Conservation (phyloP, 148 eudicot genomes). For the Limonium bicolor region DNA sequence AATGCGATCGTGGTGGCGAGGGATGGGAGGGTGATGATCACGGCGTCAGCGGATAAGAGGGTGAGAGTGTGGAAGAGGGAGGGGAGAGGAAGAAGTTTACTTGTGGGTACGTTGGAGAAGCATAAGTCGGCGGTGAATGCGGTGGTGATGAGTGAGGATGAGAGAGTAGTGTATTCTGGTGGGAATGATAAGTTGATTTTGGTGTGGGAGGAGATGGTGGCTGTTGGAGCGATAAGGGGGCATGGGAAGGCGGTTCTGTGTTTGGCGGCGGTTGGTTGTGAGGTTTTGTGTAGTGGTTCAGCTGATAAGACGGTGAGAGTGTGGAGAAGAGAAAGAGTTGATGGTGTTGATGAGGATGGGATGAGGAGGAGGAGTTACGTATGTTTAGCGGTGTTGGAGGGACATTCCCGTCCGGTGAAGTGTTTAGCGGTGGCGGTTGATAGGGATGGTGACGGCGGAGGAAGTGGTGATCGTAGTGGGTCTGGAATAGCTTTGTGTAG, state of each 20-base stretch:
- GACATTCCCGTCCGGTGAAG: constrained; percentile 79
- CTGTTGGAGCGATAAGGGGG: constrained; percentile 51
- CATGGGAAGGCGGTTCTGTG: constrained; percentile 61
- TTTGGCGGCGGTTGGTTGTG: constrained; percentile 31
- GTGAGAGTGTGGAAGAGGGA: constrained; percentile 61
- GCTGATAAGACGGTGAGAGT: constrained; percentile 78
- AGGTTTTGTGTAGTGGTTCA: constrained; percentile 64
- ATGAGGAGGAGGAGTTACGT: constrained; percentile 27
- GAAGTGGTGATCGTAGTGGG: too few species aligned
- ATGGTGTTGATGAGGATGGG: not conserved
- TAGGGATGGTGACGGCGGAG: not conserved
- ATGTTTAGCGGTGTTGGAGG: constrained; percentile 45
- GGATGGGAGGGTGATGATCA: constrained; percentile 49
- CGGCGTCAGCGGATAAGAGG: constrained; percentile 79
- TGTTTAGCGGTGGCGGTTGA: constrained; percentile 32
- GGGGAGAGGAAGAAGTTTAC: constrained; percentile 5
- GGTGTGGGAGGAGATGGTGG: constrained; percentile 37
- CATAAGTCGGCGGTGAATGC: constrained; percentile 63
- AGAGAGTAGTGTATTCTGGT: constrained; percentile 32
- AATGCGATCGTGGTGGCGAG: constrained; percentile 36
- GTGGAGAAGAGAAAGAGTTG: constrained; percentile 37
- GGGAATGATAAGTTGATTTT: constrained; percentile 52
- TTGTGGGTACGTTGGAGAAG: constrained; percentile 30
- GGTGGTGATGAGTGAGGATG: constrained; percentile 36
- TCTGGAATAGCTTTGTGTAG: not conserved